Percentiles rank a stretch among this genome's conserved stretches.
These are phyloP conservation scores for Gamarada debralockiae DNA, from an alignment of 495 filamentous ascomycete species.

Conservation along the genomic window DNA sequence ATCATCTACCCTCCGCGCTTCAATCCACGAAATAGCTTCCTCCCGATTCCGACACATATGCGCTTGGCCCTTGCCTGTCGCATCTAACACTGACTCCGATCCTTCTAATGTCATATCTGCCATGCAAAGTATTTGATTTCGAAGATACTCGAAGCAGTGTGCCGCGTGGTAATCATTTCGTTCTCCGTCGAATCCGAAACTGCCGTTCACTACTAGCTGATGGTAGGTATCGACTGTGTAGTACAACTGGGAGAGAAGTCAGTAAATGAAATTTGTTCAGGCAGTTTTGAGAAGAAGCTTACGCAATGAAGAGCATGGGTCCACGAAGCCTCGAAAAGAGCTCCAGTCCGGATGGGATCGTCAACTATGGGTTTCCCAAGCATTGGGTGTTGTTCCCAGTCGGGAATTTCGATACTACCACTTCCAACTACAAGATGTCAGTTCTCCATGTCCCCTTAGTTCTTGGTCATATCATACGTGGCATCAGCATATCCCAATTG, in stretches of 20 bases:
- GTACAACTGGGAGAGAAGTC: constrained; percentile 16
- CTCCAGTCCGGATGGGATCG: constrained; percentile 27
- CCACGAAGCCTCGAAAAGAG: constrained; percentile 31
- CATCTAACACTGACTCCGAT: constrained; percentile 18
- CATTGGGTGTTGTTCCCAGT: constrained; percentile 26
- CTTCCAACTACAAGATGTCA: constrained; percentile 21
- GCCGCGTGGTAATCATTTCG: constrained; percentile 27
- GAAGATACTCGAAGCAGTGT: constrained; percentile 31
- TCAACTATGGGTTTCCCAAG: constrained; percentile 27
- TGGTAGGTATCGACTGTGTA: constrained; percentile 30
- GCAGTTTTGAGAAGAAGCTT: constrained; percentile 3
- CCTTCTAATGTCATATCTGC: constrained; percentile 31
- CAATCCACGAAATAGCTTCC: constrained; percentile 29
- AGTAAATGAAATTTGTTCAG: neutral
- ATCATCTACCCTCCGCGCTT: constrained; percentile 30
- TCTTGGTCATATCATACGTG: constrained; percentile 12
- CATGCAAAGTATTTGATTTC: constrained; percentile 28
- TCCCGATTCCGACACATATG: constrained; percentile 30
- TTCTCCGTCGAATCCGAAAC: constrained; percentile 20
- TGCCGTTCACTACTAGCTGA: constrained; percentile 24
- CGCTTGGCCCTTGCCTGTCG: constrained; percentile 24
- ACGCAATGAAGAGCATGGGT: constrained; percentile 30
- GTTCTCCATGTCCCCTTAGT: neutral
- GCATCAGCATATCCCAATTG: constrained; percentile 31
- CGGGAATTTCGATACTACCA: constrained; percentile 24